Percentiles rank a stretch among this genome's conserved stretches.
Evolutionary conservation across 768 basidiomycete genomes (phyloP).

Genomic region (Strobilomyces echinocephalus): DNA sequence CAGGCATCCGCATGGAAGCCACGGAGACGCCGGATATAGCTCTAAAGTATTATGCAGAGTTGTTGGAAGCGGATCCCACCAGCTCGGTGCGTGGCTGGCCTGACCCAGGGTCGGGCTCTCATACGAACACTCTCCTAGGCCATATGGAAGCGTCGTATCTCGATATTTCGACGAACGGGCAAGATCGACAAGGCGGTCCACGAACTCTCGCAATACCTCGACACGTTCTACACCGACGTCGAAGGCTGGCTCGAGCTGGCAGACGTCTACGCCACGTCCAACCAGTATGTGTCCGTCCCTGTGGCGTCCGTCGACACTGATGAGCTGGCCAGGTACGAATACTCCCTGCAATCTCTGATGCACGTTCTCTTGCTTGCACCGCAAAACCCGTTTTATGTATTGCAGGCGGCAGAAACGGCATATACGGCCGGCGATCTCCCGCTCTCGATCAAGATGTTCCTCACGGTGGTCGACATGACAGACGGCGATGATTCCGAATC

Average conservation of each 20-base stretch:
- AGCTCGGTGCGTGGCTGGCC: slow-evolving; percentile 53
- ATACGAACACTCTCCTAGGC: slow-evolving; percentile 33
- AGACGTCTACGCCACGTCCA: slow-evolving; percentile 69
- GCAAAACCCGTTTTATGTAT: slow-evolving; percentile 78
- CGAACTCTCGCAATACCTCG: slow-evolving; percentile 68
- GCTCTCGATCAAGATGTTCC: slow-evolving; percentile 73
- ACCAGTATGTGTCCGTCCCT: slow-evolving; percentile 50
- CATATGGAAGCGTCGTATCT: slow-evolving; percentile 77
- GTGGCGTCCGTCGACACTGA: background rate
- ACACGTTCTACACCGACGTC: slow-evolving; percentile 83
- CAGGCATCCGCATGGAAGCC: slow-evolving; percentile 75
- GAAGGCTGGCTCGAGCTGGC: slow-evolving; percentile 88
- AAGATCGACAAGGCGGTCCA: slow-evolving; percentile 62
- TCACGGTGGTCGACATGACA: slow-evolving; percentile 75
- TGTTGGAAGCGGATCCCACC: slow-evolving; percentile 61
- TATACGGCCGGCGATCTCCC: slow-evolving; percentile 74
- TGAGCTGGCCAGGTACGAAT: slow-evolving; percentile 51
- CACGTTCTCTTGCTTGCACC: slow-evolving; percentile 80
- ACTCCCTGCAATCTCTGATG: slow-evolving; percentile 68
- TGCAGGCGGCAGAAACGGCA: slow-evolving; percentile 86
- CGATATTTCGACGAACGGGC: slow-evolving; percentile 60
- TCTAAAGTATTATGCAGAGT: slow-evolving; percentile 55
- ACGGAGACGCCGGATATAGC: slow-evolving; percentile 53
- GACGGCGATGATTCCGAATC: slow-evolving; percentile 50
- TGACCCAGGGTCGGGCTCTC: background rate